phyloP scores from a whole-genome alignment of 78 protist species.

The Speleostelium caveatum region DNA sequence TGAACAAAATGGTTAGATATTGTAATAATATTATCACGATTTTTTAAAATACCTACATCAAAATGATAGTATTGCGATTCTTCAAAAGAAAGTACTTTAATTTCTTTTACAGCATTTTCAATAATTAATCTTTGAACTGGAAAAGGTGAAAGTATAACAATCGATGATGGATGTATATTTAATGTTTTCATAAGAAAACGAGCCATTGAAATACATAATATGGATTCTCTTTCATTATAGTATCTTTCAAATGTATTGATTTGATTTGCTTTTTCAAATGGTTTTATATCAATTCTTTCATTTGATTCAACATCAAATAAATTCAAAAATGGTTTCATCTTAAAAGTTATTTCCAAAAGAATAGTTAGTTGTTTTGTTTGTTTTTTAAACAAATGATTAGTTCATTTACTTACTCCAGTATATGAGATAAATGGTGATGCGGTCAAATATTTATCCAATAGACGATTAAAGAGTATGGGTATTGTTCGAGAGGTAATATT shows the following conservation, averaged over 20 bases:
- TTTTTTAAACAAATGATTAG: no score
- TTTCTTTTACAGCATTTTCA: background rate
- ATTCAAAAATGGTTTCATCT: no score
- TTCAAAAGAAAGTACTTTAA: conserved; percentile 35
- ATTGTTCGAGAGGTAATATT: background rate
- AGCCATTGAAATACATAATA: background rate
- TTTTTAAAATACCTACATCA: background rate
- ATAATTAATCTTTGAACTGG: conserved; percentile 11
- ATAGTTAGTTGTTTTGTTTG: no score
- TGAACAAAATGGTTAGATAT: background rate
- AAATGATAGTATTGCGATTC: conserved; percentile 21
- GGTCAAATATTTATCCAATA: no score
- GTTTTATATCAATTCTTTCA: no score
- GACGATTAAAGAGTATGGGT: conserved; percentile 16
- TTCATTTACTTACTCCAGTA: no score
- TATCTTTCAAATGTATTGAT: no score
- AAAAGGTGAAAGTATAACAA: conserved; percentile 42
- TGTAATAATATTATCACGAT: background rate
- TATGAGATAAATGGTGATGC: no score
- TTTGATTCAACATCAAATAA: no score
- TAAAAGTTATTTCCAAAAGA: no score
- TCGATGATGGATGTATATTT: background rate
- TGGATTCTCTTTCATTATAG: no score
- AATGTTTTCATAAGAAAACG: background rate
- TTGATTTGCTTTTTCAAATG: no score